Conservation (phyloP, 192 early-diverging fungal species). For the Geosiphon pyriformis region DNA sequence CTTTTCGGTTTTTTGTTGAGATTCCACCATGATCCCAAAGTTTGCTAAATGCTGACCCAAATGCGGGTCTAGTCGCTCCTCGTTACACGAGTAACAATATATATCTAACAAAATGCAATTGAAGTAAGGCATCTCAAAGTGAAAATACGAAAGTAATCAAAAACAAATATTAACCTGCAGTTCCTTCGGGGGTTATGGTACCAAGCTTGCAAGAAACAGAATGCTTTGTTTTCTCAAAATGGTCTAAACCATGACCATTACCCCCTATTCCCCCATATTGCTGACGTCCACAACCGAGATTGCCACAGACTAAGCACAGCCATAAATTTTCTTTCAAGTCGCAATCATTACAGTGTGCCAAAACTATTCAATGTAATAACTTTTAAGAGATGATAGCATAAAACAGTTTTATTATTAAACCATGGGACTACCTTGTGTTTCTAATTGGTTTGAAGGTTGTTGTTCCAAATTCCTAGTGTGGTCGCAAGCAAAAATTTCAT, state of each 20-base stretch:
- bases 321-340: constrained; percentile 91
- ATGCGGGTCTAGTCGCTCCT: constrained; percentile 73
- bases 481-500: constrained; percentile 72
- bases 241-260: constrained; percentile 86
- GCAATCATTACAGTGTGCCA: constrained; percentile 76
- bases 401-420: constrained; percentile 2
- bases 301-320: constrained; percentile 92
- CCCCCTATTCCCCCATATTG: constrained; percentile 92
- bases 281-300: constrained; percentile 87
- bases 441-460: constrained; percentile 40
- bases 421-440: constrained; percentile 34
- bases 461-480: constrained; percentile 75
- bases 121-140: neutral
- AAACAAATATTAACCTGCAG: constrained; percentile 56
- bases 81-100: constrained; percentile 82
- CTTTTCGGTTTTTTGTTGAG: constrained; percentile 88
- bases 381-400: constrained; percentile 12
- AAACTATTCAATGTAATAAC: constrained; percentile 24
- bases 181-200: constrained; percentile 96
- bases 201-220: constrained; percentile 86
- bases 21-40: constrained; percentile 85
- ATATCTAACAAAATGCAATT: constrained; percentile 48
- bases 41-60: constrained; percentile 70
- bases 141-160: constrained; percentile 4
- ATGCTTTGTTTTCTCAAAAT: constrained; percentile 79